phyloP scores from a whole-genome alignment of 148 eudicot genomes.

The Oxyria digyna region DNA sequence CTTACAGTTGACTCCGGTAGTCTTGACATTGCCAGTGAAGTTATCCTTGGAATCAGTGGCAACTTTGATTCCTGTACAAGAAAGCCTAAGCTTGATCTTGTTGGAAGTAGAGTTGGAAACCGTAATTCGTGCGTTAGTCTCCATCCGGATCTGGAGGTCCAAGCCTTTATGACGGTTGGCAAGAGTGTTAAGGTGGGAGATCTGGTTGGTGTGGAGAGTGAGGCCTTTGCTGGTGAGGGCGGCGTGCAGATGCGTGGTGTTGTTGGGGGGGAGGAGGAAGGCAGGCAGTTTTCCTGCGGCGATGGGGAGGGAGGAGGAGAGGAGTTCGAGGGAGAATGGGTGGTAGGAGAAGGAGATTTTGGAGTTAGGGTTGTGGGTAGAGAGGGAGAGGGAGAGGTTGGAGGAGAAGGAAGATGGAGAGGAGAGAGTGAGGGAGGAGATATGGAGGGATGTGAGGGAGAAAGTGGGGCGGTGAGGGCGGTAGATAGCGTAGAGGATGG shows the following conservation, averaged over 20 bases:
- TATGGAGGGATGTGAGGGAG: conserved; percentile 32
- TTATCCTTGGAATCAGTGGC: conserved; percentile 22
- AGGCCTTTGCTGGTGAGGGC: conserved; percentile 10
- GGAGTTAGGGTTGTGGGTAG: conserved; percentile 37
- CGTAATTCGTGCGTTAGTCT: conserved; percentile 28
- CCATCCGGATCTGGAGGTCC: conserved; percentile 23
- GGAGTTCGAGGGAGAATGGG: conserved; percentile 12
- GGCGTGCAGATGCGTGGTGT: conserved; percentile 29
- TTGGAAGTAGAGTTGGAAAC: conserved; percentile 28
- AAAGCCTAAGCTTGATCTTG: conserved; percentile 30
- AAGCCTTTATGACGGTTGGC: conserved; percentile 21
- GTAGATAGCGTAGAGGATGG: conserved; percentile 28
- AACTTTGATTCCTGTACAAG: conserved; percentile 25
- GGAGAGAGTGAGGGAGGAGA: conserved; percentile 28
- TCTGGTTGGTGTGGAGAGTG: conserved; percentile 8
- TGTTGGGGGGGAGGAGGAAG: conserved; percentile 23
- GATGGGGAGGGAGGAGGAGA: conserved; percentile 17
- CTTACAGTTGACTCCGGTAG: conserved; percentile 26
- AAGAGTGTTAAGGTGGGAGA: conserved; percentile 13
- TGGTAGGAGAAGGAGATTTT: conserved; percentile 34
- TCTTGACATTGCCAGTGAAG: conserved; percentile 15
- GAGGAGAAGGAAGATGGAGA: conserved; percentile 15
- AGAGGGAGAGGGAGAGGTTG: conserved; percentile 25
- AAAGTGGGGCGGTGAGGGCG: conserved; percentile 42
- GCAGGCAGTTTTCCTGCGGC: conserved; percentile 30